phyloP scores from a whole-genome alignment of 2,329 filamentous ascomycete genomes.

The Fusarium gaditjirri region DNA sequence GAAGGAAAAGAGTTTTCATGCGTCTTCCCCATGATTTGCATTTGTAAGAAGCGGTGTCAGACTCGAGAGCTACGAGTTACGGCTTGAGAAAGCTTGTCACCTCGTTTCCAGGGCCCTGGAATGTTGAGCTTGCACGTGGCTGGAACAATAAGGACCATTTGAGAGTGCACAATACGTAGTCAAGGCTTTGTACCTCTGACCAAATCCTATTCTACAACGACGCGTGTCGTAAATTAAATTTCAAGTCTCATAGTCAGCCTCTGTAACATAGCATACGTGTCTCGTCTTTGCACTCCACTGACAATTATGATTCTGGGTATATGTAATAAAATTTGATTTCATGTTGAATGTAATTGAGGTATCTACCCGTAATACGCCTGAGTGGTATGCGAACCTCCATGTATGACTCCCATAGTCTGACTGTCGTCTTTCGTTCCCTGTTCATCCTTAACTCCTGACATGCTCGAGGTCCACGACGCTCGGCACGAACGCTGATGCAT shows the following conservation, averaged over 20 bases:
- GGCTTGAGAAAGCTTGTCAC: neutral
- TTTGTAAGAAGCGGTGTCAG: slow-evolving; percentile 28
- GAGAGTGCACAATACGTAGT: neutral
- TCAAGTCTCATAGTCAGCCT: neutral
- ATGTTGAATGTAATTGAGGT: slow-evolving; percentile 25
- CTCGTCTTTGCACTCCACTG: neutral
- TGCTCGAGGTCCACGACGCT: slow-evolving; percentile 1
- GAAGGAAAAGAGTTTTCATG: slow-evolving; percentile 1
- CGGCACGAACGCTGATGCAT: neutral
- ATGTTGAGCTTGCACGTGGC: slow-evolving; percentile 15
- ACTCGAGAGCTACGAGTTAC: slow-evolving; percentile 1
- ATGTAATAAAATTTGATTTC: neutral
- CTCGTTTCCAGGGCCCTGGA: neutral
- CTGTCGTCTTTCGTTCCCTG: slow-evolving; percentile 17
- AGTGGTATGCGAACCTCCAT: slow-evolving; percentile 14
- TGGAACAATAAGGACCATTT: slow-evolving; percentile 8
- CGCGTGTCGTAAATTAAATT: neutral
- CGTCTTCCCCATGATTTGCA: slow-evolving; percentile 16
- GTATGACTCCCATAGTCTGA: neutral
- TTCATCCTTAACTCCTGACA: slow-evolving; percentile 23
- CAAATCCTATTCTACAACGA: neutral
- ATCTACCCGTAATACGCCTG: slow-evolving; percentile 32
- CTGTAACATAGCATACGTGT: neutral
- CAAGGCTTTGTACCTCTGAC: neutral
- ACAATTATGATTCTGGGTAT: neutral